Percentiles rank a stretch among this genome's conserved stretches.
phyloP scores from a whole-genome alignment of 2,329 filamentous ascomycete genomes.

The Waltergamsia citrina region DNA sequence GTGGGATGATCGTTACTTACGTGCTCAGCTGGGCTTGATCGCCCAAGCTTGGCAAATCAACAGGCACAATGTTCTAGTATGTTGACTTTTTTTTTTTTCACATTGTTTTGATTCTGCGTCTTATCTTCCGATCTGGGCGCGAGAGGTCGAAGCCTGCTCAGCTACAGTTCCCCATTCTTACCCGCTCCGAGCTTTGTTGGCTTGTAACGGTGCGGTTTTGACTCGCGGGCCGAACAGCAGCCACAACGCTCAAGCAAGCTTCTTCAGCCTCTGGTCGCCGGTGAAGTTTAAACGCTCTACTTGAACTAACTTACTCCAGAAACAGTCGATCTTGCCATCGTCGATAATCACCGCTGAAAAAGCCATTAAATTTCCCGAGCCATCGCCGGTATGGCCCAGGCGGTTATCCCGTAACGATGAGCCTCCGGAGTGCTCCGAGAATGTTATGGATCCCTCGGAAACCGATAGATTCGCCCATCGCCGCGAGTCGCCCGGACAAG shows the following conservation, averaged over 20 bases:
- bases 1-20: constrained; percentile 16
- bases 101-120: neutral
- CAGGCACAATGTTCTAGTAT: constrained; percentile 12
- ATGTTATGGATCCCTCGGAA: constrained; percentile 16
- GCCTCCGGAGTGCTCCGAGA: neutral
- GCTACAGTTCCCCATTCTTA: neutral
- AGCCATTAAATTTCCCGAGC: neutral
- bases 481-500: constrained; percentile 10
- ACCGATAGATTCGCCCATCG: constrained; percentile 20
- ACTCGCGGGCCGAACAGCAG: too few species aligned
- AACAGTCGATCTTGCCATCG: neutral
- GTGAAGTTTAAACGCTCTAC: neutral
- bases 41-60: constrained; percentile 20
- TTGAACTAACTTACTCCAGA: neutral
- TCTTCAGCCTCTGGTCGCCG: neutral
- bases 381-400: constrained; percentile 1
- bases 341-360: neutral
- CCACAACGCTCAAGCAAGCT: too few species aligned
- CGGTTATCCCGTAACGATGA: neutral
- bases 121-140: too few species aligned
- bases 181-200: neutral
- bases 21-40: constrained; percentile 17
- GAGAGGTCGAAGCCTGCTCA: neutral
- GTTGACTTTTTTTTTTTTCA: constrained; percentile 6
- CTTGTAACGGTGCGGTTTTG: neutral